phyloP scores from a whole-genome alignment of 2,329 filamentous ascomycete species.

The Penicillium nordicum region DNA sequence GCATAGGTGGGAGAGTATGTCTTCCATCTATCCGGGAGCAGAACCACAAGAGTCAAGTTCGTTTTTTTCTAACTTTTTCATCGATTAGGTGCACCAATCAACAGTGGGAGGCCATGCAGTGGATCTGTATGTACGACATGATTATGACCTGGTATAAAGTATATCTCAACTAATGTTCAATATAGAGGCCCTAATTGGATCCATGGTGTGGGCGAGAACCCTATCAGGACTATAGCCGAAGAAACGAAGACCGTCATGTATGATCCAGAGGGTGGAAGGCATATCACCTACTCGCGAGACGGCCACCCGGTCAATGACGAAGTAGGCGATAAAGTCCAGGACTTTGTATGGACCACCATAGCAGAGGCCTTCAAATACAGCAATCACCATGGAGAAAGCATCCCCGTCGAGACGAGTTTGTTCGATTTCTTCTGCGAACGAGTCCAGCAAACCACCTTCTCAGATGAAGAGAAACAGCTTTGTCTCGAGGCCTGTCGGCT shows the following conservation, averaged over 20 bases:
- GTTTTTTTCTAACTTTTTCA: constrained; percentile 4
- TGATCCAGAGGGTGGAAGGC: constrained; percentile 51
- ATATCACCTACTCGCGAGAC: constrained; percentile 46
- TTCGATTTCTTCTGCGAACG: constrained; percentile 56
- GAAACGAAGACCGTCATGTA: constrained; percentile 50
- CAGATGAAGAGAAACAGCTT: constrained; percentile 44
- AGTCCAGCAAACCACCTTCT: constrained; percentile 41
- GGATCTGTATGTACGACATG: constrained; percentile 50
- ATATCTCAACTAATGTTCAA: neutral
- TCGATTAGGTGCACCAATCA: constrained; percentile 49
- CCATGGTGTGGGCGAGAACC: constrained; percentile 59
- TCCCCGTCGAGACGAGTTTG: constrained; percentile 52
- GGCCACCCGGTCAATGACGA: constrained; percentile 44
- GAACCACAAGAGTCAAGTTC: neutral
- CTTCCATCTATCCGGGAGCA: neutral
- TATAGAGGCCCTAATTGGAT: constrained; percentile 63
- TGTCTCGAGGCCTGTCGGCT: constrained; percentile 56
- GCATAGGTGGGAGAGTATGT: constrained; percentile 57
- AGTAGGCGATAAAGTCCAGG: constrained; percentile 33
- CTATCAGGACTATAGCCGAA: constrained; percentile 56
- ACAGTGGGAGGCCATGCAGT: constrained; percentile 49
- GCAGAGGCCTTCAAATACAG: constrained; percentile 59
- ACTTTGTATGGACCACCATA: constrained; percentile 57
- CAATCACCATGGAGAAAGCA: constrained; percentile 50
- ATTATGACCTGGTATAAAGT: neutral